A percentile compares a stretch with the other conserved stretches of the same genome.
Evolutionary conservation across 2,329 filamentous ascomycete species (phyloP).

Genomic region (Colletotrichum cereale): DNA sequence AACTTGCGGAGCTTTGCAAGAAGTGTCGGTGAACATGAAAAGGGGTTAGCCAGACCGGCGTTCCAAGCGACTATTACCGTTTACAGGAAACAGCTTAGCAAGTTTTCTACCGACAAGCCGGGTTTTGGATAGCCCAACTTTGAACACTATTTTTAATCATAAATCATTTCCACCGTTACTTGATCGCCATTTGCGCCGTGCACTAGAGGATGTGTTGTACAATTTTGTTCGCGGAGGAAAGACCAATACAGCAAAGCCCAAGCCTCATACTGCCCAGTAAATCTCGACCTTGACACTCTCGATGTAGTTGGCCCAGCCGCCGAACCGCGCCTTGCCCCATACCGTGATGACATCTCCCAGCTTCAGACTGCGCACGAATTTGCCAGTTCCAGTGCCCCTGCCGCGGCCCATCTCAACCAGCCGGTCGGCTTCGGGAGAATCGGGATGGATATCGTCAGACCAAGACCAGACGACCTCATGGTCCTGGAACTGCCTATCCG

Average conservation of each 20-base stretch:
- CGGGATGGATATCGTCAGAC: constrained; percentile 60
- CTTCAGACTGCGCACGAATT: constrained; percentile 67
- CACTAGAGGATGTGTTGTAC: background rate
- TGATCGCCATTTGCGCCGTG: background rate
- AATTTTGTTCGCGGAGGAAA: background rate
- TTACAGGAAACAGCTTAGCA: background rate
- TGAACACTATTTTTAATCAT: background rate
- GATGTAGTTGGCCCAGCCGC: constrained; percentile 65
- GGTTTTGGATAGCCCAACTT: background rate
- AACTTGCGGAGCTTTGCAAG: no score
- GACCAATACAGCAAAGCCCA: no score
- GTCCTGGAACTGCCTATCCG: constrained; percentile 49
- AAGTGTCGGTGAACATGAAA: no score
- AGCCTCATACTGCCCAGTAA: constrained; percentile 65
- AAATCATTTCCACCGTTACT: background rate
- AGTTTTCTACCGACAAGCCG: background rate
- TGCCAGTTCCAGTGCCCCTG: constrained; percentile 61
- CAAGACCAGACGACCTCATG: constrained; percentile 68
- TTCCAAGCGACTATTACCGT: no score
- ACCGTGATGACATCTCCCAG: constrained; percentile 73
- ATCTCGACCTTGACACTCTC: constrained; percentile 65
- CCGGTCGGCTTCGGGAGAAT: constrained; percentile 54
- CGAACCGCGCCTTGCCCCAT: constrained; percentile 71
- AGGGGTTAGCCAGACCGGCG: no score
- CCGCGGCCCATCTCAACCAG: constrained; percentile 63